phyloP scores from a whole-genome alignment of 371 early-diverging fungal species.

The Mucor velutinosus region DNA sequence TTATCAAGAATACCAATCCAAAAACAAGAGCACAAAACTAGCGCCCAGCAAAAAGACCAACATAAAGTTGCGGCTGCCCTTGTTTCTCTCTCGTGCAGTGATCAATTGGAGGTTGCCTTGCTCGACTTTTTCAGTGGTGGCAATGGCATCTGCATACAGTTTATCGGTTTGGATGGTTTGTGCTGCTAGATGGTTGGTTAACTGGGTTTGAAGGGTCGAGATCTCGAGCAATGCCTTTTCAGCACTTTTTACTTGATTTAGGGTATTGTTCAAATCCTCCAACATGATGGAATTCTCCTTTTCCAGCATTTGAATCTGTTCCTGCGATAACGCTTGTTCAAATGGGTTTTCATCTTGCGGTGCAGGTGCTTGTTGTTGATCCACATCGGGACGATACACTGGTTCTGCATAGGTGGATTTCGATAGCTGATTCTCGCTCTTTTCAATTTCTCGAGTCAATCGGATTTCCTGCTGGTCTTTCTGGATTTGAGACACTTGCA shows the following conservation, averaged over 20 bases:
- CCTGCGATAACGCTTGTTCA: conserved; percentile 44
- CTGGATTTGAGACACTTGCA: conserved; percentile 54
- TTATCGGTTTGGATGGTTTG: conserved; percentile 72
- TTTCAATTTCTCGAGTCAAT: conserved; percentile 51
- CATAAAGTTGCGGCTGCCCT: conserved; percentile 65
- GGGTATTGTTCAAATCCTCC: conserved; percentile 60
- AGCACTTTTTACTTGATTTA: conserved; percentile 64
- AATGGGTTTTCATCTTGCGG: conserved; percentile 8
- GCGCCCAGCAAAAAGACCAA: conserved; percentile 62
- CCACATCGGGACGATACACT: background rate
- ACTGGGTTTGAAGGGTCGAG: conserved; percentile 63
- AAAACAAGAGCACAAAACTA: conserved; percentile 66
- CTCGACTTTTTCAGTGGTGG: conserved; percentile 58
- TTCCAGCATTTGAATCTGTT: conserved; percentile 63
- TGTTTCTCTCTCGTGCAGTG: conserved; percentile 58
- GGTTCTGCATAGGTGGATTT: conserved; percentile 6
- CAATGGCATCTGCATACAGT: conserved; percentile 68
- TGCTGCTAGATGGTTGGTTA: conserved; percentile 64
- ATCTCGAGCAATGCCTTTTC: conserved; percentile 73
- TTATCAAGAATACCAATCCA: conserved; percentile 73
- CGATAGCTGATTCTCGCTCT: conserved; percentile 51
- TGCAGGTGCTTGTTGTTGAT: conserved; percentile 4
- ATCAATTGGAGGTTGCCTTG: conserved; percentile 62
- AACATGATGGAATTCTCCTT: conserved; percentile 63
- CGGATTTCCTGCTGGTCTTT: conserved; percentile 59